A percentile compares a stretch with the other conserved stretches of the same genome.
These are phyloP conservation scores for Apiospora hydei DNA, from an alignment of 2,329 filamentous ascomycete species.

Conservation along the genomic window DNA sequence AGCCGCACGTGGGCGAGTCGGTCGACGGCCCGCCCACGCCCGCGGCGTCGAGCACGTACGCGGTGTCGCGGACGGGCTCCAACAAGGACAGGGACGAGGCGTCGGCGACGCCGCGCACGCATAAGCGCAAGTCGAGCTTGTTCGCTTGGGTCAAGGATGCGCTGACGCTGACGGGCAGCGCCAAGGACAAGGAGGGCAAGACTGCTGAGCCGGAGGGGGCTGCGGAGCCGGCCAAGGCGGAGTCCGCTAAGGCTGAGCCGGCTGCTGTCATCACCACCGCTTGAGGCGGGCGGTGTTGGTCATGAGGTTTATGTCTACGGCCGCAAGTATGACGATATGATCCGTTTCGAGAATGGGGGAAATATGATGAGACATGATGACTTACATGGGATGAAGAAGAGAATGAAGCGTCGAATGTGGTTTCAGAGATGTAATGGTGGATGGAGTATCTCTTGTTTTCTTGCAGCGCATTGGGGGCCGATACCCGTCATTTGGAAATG, in stretches of 20 bases:
- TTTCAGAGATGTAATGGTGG: background rate
- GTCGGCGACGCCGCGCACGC: background rate
- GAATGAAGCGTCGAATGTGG: background rate
- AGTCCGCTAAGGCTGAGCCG: background rate
- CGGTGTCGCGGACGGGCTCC: no score
- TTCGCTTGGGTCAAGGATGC: background rate
- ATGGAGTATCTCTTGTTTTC: background rate
- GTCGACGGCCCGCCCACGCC: background rate
- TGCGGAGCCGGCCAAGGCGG: background rate
- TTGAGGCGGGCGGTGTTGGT: background rate
- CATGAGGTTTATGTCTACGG: background rate
- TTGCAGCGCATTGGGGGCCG: background rate
- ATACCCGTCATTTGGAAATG: background rate
- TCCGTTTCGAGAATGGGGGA: background rate
- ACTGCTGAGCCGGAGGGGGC: background rate
- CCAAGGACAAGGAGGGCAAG: background rate
- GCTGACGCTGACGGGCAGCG: background rate
- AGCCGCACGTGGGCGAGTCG: background rate
- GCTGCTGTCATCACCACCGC: background rate
- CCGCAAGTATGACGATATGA: background rate
- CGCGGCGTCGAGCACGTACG: background rate
- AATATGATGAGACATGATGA: background rate
- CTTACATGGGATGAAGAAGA: background rate
- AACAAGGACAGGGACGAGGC: background rate
- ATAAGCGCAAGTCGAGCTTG: constrained; percentile 7